A percentile compares a stretch with the other conserved stretches of the same genome.
phyloP scores from a whole-genome alignment of 2,329 filamentous ascomycete species.

The Leptosphaerulina australis region DNA sequence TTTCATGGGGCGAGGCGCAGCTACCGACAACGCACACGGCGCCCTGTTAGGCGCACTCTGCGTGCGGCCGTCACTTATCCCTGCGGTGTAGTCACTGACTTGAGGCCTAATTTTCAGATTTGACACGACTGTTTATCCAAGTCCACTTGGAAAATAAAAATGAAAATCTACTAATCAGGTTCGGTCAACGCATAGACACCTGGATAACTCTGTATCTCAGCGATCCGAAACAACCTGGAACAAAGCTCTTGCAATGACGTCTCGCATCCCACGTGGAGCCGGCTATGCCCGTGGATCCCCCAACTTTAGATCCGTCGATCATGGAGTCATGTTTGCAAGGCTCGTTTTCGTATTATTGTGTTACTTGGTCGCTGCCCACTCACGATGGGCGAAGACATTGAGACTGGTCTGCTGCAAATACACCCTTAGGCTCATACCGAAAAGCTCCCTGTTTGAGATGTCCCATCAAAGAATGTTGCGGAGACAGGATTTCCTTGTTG shows the following conservation, averaged over 20 bases:
- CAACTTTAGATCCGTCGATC: not conserved
- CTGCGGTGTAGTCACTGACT: conserved; percentile 39
- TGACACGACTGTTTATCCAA: conserved; percentile 22
- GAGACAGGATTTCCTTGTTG: too few species aligned
- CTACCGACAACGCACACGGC: conserved; percentile 15
- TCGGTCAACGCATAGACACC: conserved; percentile 16
- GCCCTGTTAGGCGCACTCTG: conserved; percentile 25
- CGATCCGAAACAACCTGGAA: conserved; percentile 37
- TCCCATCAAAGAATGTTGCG: too few species aligned
- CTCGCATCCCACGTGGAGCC: conserved; percentile 20
- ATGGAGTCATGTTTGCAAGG: not conserved
- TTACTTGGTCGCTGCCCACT: not conserved
- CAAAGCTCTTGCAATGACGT: conserved; percentile 27
- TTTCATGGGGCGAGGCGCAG: conserved; percentile 36
- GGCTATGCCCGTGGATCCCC: not conserved
- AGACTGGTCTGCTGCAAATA: not conserved
- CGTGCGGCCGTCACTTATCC: conserved; percentile 19
- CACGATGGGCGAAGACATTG: not conserved
- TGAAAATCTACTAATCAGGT: not conserved
- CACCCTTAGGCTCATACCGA: not conserved
- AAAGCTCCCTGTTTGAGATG: too few species aligned
- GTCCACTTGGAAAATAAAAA: conserved; percentile 10
- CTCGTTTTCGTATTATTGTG: not conserved
- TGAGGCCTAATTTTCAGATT: conserved; percentile 27
- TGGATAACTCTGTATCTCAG: conserved; percentile 2